Conservation (phyloP, 2,329 filamentous ascomycete genomes). For the Knoxdaviesia capensis region DNA sequence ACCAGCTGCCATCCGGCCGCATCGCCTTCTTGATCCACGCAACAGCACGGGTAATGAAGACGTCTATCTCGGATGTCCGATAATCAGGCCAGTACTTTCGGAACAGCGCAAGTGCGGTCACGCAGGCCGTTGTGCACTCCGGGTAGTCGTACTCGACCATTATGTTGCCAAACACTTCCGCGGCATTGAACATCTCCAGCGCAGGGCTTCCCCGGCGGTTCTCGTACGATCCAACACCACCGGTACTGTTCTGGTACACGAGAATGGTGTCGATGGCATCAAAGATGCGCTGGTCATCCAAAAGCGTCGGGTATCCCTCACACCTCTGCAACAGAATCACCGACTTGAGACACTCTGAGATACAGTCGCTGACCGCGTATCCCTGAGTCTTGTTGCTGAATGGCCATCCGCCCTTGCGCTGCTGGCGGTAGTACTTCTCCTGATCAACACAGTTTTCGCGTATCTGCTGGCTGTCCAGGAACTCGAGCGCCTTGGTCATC, state of each 20-base stretch:
- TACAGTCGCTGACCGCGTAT: constrained; percentile 89
- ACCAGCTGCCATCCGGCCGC: constrained; percentile 75
- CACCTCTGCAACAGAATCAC: constrained; percentile 69
- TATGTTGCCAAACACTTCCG: constrained; percentile 89
- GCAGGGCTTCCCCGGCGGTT: constrained; percentile 55
- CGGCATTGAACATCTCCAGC: constrained; percentile 77
- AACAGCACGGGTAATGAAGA: constrained; percentile 54
- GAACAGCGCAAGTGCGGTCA: constrained; percentile 74
- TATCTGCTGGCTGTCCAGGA: constrained; percentile 82
- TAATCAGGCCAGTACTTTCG: constrained; percentile 65
- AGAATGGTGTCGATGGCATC: constrained; percentile 82
- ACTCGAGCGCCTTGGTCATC: constrained; percentile 63
- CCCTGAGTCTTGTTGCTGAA: constrained; percentile 88
- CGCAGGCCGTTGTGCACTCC: constrained; percentile 88
- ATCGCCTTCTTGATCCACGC: constrained; percentile 69
- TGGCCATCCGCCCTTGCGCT: constrained; percentile 83
- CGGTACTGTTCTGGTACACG: constrained; percentile 72
- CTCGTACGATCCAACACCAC: constrained; percentile 84
- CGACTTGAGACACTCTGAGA: constrained; percentile 74
- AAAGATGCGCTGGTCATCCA: constrained; percentile 60
- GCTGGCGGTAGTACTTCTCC: constrained; percentile 69
- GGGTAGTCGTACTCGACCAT: constrained; percentile 99
- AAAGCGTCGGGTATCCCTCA: constrained; percentile 50
- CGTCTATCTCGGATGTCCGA: constrained; percentile 51
- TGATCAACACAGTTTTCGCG: constrained; percentile 63